A percentile compares a stretch with the other conserved stretches of the same genome.
Evolutionary conservation across 2,329 filamentous ascomycete species (phyloP).

Genomic region (Didymella sp.): DNA sequence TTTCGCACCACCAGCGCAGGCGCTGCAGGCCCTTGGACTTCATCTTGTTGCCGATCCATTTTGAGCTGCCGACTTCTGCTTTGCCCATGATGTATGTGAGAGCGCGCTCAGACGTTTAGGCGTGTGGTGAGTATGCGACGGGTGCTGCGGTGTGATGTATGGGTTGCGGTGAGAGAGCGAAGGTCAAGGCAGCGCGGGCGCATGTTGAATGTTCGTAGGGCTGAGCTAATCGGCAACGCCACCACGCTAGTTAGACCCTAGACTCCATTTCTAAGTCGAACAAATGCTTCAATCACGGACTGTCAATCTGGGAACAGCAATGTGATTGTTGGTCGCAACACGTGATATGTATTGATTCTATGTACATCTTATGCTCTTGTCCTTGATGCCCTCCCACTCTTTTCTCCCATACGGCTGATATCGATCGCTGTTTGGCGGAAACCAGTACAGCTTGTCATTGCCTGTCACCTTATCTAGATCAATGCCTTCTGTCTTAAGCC

Average conservation of each 20-base stretch:
- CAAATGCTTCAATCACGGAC: neutral
- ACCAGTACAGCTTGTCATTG: slow-evolving; percentile 52
- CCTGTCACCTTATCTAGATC: slow-evolving; percentile 51
- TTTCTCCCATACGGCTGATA: slow-evolving; percentile 51
- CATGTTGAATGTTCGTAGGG: slow-evolving; percentile 10
- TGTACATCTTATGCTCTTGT: slow-evolving; percentile 37
- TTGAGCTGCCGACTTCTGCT: slow-evolving; percentile 91
- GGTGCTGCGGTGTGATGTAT: neutral
- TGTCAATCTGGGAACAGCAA: too few relatives aligned
- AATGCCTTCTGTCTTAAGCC: slow-evolving; percentile 53
- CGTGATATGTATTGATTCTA: neutral
- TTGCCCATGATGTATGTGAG: slow-evolving; percentile 72
- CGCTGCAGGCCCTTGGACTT: slow-evolving; percentile 70
- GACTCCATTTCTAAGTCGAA: too few relatives aligned
- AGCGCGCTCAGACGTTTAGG: neutral
- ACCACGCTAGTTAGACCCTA: slow-evolving; percentile 15
- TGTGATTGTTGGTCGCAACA: neutral
- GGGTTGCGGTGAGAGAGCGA: neutral
- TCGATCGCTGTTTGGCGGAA: slow-evolving; percentile 40
- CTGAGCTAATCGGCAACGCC: slow-evolving; percentile 13
- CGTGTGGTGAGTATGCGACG: neutral
- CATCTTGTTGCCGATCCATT: slow-evolving; percentile 88
- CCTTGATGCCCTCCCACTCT: slow-evolving; percentile 47
- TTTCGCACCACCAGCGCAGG: slow-evolving; percentile 87
- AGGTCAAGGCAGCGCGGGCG: neutral